Evolutionary conservation across 169 alveolate species (phyloP).

Genomic region (Perkinsus chesapeaki): DNA sequence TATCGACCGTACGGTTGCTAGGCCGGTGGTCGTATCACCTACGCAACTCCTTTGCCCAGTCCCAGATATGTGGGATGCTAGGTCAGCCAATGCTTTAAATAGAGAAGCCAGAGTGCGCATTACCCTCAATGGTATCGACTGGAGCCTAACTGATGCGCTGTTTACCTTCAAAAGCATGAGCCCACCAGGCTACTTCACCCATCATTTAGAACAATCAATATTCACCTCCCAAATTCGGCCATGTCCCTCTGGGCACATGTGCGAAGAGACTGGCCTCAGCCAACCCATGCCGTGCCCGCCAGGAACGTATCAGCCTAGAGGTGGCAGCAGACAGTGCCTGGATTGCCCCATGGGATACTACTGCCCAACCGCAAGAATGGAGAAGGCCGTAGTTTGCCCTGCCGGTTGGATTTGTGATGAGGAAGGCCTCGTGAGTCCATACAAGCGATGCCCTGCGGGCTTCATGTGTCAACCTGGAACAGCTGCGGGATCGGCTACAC

Average conservation of each 20-base stretch:
- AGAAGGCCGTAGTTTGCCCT: conserved; percentile 22
- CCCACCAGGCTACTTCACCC: neutral
- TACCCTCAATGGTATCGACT: conserved; percentile 31
- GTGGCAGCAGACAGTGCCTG: conserved; percentile 24
- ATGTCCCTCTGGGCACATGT: neutral
- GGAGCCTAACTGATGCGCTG: neutral
- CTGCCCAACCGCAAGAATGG: conserved; percentile 22
- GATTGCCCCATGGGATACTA: conserved; percentile 30
- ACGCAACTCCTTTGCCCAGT: conserved; percentile 16
- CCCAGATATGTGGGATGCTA: conserved; percentile 32
- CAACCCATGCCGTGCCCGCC: conserved; percentile 12
- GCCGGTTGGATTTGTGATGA: conserved; percentile 38
- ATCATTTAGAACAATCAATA: neutral
- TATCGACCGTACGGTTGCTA: neutral
- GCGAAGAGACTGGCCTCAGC: neutral
- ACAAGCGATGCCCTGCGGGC: conserved; percentile 30
- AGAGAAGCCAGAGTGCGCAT: conserved; percentile 25
- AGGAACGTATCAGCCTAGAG: neutral
- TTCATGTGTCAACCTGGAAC: conserved; percentile 11
- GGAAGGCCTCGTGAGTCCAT: conserved; percentile 20
- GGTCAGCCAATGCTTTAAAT: conserved; percentile 12
- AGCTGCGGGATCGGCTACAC: neutral
- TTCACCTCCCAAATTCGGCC: neutral
- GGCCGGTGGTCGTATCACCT: neutral
- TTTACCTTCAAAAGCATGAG: neutral